These are phyloP conservation scores for Metschnikowia reukaufii DNA, from an alignment of 805 yeast genomes.

Conservation along the genomic window DNA sequence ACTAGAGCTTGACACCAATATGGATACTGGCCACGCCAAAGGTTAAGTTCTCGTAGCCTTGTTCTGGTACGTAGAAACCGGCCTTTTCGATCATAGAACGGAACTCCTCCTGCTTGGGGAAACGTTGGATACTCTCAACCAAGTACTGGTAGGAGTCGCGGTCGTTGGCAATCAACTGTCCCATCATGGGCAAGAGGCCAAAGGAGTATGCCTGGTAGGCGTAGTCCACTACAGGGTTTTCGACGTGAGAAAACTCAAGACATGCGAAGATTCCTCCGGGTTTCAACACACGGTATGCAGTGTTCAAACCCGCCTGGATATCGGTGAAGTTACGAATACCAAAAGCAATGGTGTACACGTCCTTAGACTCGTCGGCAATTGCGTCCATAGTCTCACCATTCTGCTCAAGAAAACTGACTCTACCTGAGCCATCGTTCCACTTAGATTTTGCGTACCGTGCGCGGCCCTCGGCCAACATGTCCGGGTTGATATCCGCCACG, in stretches of 20 bases:
- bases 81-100: constrained; percentile 91
- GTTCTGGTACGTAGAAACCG: constrained; percentile 83
- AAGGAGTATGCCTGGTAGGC: constrained; percentile 87
- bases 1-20: constrained; percentile 82
- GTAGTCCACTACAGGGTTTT: constrained; percentile 70
- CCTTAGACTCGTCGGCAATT: constrained; percentile 85
- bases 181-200: constrained; percentile 86
- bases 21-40: constrained; percentile 96
- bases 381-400: constrained; percentile 88
- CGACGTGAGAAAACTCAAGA: constrained; percentile 90
- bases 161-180: constrained; percentile 93
- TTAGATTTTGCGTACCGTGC: constrained; percentile 61
- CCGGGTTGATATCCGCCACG: constrained; percentile 91
- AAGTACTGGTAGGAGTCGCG: constrained; percentile 94
- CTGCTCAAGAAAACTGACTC: constrained; percentile 83
- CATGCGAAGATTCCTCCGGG: constrained; percentile 99
- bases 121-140: constrained; percentile 89
- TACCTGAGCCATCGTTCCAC: constrained; percentile 57
- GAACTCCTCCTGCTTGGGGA: constrained; percentile 91
- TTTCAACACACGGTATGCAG: constrained; percentile 93
- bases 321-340: constrained; percentile 97
- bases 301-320: constrained; percentile 86
- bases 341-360: constrained; percentile 93
- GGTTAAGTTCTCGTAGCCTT: constrained; percentile 91
- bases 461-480: constrained; percentile 93